These are phyloP conservation scores for Hypoxylon fragiforme DNA, from an alignment of 495 filamentous ascomycete genomes.

Conservation along the genomic window DNA sequence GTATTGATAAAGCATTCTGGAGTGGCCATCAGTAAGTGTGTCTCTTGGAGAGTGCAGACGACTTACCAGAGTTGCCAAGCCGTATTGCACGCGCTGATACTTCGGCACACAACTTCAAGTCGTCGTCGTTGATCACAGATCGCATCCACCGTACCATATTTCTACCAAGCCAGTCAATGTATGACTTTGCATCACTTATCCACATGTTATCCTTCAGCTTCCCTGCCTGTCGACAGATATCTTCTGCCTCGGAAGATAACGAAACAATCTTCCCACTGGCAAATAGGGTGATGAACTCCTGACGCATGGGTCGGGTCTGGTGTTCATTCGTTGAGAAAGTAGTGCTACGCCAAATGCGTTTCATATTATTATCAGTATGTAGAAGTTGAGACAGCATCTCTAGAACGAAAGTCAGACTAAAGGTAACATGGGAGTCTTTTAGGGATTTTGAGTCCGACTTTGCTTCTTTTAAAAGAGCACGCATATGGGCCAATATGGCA, in stretches of 20 bases:
- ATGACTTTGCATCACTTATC: constrained; percentile 67
- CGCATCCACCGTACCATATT: constrained; percentile 61
- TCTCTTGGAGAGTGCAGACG: not conserved
- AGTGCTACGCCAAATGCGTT: constrained; percentile 53
- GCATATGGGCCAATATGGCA: constrained; percentile 65
- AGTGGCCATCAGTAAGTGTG: constrained; percentile 13
- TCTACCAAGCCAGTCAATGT: constrained; percentile 72
- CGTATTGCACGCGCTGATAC: constrained; percentile 67
- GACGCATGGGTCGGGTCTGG: constrained; percentile 35
- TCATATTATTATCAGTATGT: constrained; percentile 55
- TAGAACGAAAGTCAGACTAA: constrained; percentile 50
- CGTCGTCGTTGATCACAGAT: constrained; percentile 42
- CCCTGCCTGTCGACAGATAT: constrained; percentile 43
- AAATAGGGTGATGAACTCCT: constrained; percentile 56
- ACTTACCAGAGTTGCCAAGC: constrained; percentile 74
- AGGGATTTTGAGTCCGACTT: constrained; percentile 41
- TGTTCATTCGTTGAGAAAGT: constrained; percentile 4
- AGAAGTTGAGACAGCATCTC: constrained; percentile 49
- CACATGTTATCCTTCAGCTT: constrained; percentile 52
- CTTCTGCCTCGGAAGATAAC: constrained; percentile 73
- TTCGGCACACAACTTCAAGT: constrained; percentile 58
- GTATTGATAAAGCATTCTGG: constrained; percentile 60
- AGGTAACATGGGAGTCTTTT: constrained; percentile 39
- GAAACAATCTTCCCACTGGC: constrained; percentile 74
- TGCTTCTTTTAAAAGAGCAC: constrained; percentile 50